Evolutionary conservation across 2,329 filamentous ascomycete genomes (phyloP).

Genomic region (Aureobasidium leucospermi): DNA sequence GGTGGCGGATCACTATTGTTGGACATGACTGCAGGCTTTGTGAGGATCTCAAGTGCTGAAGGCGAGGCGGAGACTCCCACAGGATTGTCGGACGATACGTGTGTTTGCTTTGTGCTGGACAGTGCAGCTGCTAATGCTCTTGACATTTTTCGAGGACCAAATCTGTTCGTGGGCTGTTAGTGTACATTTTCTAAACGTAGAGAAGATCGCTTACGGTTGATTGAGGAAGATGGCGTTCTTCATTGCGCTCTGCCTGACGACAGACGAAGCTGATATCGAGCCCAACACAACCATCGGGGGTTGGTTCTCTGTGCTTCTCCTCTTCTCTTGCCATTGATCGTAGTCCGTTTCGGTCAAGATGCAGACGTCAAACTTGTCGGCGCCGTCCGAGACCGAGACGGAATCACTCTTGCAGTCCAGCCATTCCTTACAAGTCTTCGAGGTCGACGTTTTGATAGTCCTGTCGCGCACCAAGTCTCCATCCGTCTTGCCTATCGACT

Average conservation of each 20-base stretch:
- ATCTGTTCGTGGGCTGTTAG: not conserved
- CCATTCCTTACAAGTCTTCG: slow-evolving; percentile 13
- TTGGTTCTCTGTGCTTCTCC: not conserved
- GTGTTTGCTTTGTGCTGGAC: not conserved
- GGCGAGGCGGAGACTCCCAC: not conserved
- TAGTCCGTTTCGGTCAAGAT: slow-evolving; percentile 14
- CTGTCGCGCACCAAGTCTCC: not conserved
- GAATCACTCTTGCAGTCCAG: not conserved
- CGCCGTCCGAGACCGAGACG: not conserved
- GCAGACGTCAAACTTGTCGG: slow-evolving; percentile 3
- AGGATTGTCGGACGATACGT: not conserved
- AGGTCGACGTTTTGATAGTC: not conserved
- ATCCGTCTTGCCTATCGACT: slow-evolving; percentile 1
- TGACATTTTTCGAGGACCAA: slow-evolving; percentile 20
- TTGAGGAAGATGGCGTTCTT: slow-evolving; percentile 13
- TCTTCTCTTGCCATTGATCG: slow-evolving; percentile 7
- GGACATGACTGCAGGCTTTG: not conserved
- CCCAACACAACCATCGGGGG: slow-evolving; percentile 7
- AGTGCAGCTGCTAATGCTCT: slow-evolving; percentile 15
- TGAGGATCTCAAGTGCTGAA: not conserved
- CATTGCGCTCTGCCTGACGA: not conserved
- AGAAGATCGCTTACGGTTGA: not conserved
- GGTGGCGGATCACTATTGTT: not conserved
- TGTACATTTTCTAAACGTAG: not conserved
- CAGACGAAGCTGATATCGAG: not conserved